Conservation (phyloP, 208 protist genomes). For the Balamuthia mandrillaris region DNA sequence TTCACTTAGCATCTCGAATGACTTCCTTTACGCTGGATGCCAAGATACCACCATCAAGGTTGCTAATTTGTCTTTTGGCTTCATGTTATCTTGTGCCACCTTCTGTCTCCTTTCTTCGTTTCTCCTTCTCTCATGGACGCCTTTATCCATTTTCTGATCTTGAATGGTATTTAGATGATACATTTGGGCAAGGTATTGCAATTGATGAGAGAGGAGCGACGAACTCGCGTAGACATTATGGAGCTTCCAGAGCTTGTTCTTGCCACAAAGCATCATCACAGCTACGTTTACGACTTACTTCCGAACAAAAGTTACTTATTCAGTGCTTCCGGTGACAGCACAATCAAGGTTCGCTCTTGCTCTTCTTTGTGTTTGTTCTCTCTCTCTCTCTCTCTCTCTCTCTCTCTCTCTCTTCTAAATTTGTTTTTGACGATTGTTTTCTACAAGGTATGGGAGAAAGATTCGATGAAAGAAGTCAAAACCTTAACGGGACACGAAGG, state of each 20-base stretch:
- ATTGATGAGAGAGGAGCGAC: not conserved
- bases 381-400: not conserved
- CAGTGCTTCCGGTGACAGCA: conserved; percentile 15
- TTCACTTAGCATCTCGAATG: not conserved
- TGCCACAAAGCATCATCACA: not conserved
- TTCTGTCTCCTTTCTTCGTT: too few relatives aligned
- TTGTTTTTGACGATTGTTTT: not conserved
- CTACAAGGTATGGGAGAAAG: conserved; percentile 9
- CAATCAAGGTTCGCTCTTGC: not conserved
- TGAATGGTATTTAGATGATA: not conserved
- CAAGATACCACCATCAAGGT: conserved; percentile 42
- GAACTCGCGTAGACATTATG: not conserved
- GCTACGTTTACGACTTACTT: conserved; percentile 19
- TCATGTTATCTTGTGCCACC: too few relatives aligned
- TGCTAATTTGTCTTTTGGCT: too few relatives aligned
- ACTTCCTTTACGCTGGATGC: not conserved
- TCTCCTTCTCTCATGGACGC: too few relatives aligned
- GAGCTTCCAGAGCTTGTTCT: not conserved
- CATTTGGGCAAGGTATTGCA: not conserved
- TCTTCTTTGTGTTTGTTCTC: not conserved
- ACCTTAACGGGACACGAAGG: conserved; percentile 6
- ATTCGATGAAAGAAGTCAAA: not conserved
- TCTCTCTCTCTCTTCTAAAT: not conserved
- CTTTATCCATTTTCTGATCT: too few relatives aligned
- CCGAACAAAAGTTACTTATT: not conserved